Conservation (phyloP, 441 rosid species). For the Daphne laureola region DNA sequence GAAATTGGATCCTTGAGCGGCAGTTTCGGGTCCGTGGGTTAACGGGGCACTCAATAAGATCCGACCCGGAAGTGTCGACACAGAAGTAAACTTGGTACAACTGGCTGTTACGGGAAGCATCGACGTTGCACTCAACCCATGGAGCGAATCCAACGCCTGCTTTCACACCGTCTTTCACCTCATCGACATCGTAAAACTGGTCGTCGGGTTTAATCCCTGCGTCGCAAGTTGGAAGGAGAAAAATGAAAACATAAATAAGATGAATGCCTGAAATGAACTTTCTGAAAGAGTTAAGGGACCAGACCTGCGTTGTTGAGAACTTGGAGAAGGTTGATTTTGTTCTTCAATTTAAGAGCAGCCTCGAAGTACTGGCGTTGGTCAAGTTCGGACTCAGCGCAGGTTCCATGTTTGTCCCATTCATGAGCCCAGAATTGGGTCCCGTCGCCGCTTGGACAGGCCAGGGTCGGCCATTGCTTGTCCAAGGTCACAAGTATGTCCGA, state of each 20-base stretch:
- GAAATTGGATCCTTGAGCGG: slow-evolving; percentile 43
- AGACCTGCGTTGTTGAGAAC: slow-evolving; percentile 31
- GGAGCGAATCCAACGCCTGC: slow-evolving; percentile 46
- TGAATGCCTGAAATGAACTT: background rate
- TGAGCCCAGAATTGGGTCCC: slow-evolving; percentile 73
- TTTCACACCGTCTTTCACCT: slow-evolving; percentile 46
- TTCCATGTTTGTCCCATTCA: slow-evolving; percentile 82
- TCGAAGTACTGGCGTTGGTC: slow-evolving; percentile 66
- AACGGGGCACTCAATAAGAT: slow-evolving; percentile 60
- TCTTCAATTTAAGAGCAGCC: slow-evolving; percentile 41
- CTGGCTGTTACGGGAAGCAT: slow-evolving; percentile 41
- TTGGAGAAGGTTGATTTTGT: slow-evolving; percentile 46
- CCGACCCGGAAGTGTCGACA: slow-evolving; percentile 58
- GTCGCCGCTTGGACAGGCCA: slow-evolving; percentile 66
- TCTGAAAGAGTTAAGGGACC: background rate
- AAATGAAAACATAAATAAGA: background rate
- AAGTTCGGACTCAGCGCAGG: slow-evolving; percentile 65
- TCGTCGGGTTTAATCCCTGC: slow-evolving; percentile 66
- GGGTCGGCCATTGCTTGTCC: slow-evolving; percentile 58
- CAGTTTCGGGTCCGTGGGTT: slow-evolving; percentile 36
- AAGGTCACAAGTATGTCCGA: slow-evolving; percentile 35
- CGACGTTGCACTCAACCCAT: slow-evolving; percentile 57
- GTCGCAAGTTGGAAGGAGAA: background rate
- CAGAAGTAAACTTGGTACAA: slow-evolving; percentile 61
- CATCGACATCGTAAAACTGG: slow-evolving; percentile 36